Evolutionary conservation across 1,284 basidiomycete species (phyloP).

Genomic region (Heliocybe sulcata): DNA sequence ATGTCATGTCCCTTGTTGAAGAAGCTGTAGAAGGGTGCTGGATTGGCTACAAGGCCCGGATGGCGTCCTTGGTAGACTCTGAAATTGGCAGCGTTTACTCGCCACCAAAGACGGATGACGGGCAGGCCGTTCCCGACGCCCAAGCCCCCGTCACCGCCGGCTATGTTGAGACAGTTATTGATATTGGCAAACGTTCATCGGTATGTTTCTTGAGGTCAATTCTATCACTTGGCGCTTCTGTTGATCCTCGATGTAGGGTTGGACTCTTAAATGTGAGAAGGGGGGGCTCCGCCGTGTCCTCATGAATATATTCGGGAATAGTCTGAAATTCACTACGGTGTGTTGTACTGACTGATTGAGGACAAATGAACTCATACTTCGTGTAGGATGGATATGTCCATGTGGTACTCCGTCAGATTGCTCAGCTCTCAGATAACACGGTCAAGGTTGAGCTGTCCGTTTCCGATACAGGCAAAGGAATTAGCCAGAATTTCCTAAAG

Average conservation of each 20-base stretch:
- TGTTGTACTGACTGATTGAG: conserved; percentile 1
- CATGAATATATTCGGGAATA: conserved; percentile 96
- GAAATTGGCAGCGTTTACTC: conserved; percentile 93
- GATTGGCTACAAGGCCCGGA: conserved; percentile 86
- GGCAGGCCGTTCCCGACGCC: conserved; percentile 30
- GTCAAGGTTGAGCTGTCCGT: conserved; percentile 84
- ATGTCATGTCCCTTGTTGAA: conserved; percentile 87
- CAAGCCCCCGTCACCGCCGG: conserved; percentile 22
- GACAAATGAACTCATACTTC: conserved; percentile 7
- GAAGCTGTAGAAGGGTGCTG: conserved; percentile 94
- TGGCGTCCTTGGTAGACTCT: conserved; percentile 54
- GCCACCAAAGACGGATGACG: conserved; percentile 49
- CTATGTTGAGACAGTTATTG: conserved; percentile 82
- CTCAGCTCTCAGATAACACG: conserved; percentile 42
- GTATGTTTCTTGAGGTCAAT: conserved; percentile 29
- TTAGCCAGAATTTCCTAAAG: conserved; percentile 83
- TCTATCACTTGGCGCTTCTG: not conserved
- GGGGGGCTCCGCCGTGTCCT: conserved; percentile 88
- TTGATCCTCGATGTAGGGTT: conserved; percentile 47
- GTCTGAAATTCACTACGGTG: conserved; percentile 86
- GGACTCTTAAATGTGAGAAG: conserved; percentile 86
- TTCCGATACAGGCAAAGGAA: conserved; percentile 90
- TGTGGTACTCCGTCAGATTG: conserved; percentile 74
- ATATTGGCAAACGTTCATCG: conserved; percentile 68
- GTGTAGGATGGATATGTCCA: conserved; percentile 80